Percentiles rank a stretch among this genome's conserved stretches.
phyloP scores from a whole-genome alignment of 2,329 filamentous ascomycete genomes.

The Colletotrichum chlorophyti region DNA sequence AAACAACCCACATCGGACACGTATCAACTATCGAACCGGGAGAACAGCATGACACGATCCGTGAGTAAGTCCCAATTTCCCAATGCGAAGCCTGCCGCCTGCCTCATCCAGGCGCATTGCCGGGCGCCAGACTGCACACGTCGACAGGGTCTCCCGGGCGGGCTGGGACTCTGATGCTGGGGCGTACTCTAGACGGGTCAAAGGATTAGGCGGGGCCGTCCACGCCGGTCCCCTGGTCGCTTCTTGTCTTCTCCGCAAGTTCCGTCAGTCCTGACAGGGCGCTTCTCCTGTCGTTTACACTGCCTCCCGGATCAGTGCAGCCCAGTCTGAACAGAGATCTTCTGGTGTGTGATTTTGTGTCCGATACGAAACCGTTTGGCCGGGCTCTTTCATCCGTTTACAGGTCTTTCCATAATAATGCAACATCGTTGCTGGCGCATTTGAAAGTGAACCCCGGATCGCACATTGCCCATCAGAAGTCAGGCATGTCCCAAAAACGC shows the following conservation, averaged over 20 bases:
- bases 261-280: neutral
- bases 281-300: conserved; percentile 1
- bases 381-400: neutral
- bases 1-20: conserved; percentile 5
- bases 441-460: neutral
- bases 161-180: neutral
- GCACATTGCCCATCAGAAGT: neutral
- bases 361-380: conserved; percentile 15
- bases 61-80: neutral
- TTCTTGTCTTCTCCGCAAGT: neutral
- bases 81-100: conserved; percentile 4
- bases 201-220: conserved; percentile 10
- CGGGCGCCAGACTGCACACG: conserved; percentile 4
- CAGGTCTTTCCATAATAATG: too few species aligned
- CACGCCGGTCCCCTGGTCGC: conserved; percentile 10
- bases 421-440: too few species aligned
- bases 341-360: conserved; percentile 21
- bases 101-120: conserved; percentile 11
- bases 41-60: conserved; percentile 7
- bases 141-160: conserved; percentile 14
- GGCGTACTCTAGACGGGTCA: conserved; percentile 2
- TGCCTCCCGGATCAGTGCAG: conserved; percentile 6
- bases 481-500: conserved; percentile 1
- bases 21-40: neutral
- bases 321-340: neutral